Evolutionary conservation across 257 asterid genomes (phyloP).

Genomic region (Solanum bulbocastanum): DNA sequence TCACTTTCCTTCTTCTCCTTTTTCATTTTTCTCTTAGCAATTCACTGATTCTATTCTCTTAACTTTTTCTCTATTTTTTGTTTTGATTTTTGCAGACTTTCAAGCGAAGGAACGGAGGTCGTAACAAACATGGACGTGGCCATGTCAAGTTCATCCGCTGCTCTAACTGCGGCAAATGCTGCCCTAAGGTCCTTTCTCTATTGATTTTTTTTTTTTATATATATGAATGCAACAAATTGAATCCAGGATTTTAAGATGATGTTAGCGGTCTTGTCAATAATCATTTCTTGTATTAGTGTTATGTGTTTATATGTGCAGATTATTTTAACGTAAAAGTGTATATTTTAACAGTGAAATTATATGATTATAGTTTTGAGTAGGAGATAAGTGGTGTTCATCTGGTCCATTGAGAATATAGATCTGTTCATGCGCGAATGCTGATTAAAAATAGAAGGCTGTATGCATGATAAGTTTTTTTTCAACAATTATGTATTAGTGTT

Average conservation of each 20-base stretch:
- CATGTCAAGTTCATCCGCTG: slow-evolving; percentile 59
- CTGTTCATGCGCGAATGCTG: not conserved
- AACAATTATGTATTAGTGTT: not conserved
- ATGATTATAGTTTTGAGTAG: not conserved
- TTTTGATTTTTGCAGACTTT: slow-evolving; percentile 29
- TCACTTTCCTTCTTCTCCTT: not conserved
- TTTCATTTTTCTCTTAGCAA: not conserved
- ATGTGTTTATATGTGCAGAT: not conserved
- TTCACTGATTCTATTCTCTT: not conserved
- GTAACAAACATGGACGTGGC: slow-evolving; percentile 74
- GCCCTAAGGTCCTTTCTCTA: slow-evolving; percentile 44
- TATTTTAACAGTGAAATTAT: not conserved
- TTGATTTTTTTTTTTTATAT: not conserved
- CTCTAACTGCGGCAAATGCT: slow-evolving; percentile 70
- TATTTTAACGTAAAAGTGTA: not conserved
- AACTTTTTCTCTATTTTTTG: not conserved
- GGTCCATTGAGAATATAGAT: not conserved
- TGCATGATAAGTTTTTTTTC: not conserved
- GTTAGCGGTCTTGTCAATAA: not conserved
- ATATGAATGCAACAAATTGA: not conserved
- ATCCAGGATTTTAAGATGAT: not conserved
- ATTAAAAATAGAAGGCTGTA: not conserved
- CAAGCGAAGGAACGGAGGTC: slow-evolving; percentile 66
- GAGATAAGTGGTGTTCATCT: not conserved
- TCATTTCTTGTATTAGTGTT: not conserved